Percentiles rank a stretch among this genome's conserved stretches.
Evolutionary conservation across 805 yeast genomes (phyloP).

Genomic region (Candida takata): DNA sequence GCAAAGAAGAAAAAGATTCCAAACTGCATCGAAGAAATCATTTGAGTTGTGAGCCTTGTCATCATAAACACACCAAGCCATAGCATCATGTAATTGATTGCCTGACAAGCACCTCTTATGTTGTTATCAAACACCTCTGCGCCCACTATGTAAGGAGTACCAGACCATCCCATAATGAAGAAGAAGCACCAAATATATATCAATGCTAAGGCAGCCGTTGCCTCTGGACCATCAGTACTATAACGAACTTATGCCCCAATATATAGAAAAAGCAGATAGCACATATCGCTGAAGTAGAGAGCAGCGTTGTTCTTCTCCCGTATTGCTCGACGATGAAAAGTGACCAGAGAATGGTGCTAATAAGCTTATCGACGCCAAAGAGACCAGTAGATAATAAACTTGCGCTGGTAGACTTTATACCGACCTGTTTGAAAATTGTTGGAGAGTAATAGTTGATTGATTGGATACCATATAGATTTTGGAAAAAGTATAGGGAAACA

Average conservation of each 20-base stretch:
- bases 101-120: slow-evolving; percentile 8
- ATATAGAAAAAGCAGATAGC: slow-evolving; percentile 12
- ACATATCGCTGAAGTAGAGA: slow-evolving; percentile 10
- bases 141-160: slow-evolving; percentile 18
- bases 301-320: slow-evolving; percentile 12
- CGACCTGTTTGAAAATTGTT: slow-evolving; percentile 41
- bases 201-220: slow-evolving; percentile 9
- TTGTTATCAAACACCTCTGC: slow-evolving; percentile 14
- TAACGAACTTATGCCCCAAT: too few species aligned
- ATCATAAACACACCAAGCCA: slow-evolving; percentile 18
- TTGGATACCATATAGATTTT: slow-evolving; percentile 41
- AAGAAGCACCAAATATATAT: slow-evolving; percentile 16
- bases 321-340: slow-evolving; percentile 10
- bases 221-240: slow-evolving; percentile 9
- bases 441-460: slow-evolving; percentile 48
- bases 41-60: slow-evolving; percentile 14
- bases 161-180: slow-evolving; percentile 13
- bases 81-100: slow-evolving; percentile 11
- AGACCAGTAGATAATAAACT: slow-evolving; percentile 45
- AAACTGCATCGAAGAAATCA: slow-evolving; percentile 12
- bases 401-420: slow-evolving; percentile 37
- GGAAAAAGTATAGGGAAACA: slow-evolving; percentile 34
- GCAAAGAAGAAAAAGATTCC: slow-evolving; percentile 22
- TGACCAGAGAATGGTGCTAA: slow-evolving; percentile 9
- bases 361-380: slow-evolving; percentile 41